Base-by-base conservation (phyloP, 164 flowering plant species). In the Kalanchoe fedtschenkoi region DNA sequence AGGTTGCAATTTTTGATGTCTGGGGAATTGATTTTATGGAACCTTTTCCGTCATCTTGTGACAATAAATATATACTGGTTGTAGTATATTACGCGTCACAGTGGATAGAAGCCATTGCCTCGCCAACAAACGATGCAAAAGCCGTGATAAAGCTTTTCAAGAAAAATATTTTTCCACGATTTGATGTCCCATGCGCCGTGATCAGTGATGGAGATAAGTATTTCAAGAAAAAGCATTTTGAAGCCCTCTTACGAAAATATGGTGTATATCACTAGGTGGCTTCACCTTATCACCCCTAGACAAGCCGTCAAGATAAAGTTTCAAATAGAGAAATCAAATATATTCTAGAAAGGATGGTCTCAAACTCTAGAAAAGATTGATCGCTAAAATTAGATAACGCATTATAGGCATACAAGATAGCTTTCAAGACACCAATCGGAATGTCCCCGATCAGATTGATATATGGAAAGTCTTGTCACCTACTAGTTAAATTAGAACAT, bases 11-110 rank as follows among this genome's bases (percentile, higher is more conserved):
- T 0, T 69, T 69, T 41, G 65, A 69, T 34, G 55, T 64, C 1
- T 69, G 68, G 68, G 62, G 72, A 0, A 44, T 63, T 19, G 56
- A 69, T 13, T 69, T 69, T 19, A 42, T 63, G 65, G 65, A 61
- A 1, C 66, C 62, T 5, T 68, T 68, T 34, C 66, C 66, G 2
- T 6, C 30, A 2, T 57, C 70, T 0, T 13, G 1, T 42, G 34
- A 38, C 7, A 42, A 37, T 24, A 5, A 10, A 15, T 68, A 55
- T 30, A 54, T 62, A 8, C 47, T 62, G 4, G 54, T 60, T 4
- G 46, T 5, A 1, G 32, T 60, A 0, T 14, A 60, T 8, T 60
- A 60, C 39, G 63, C 22, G 0, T 62, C 61, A 15, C 55, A 63
- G 37, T 57, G 65, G 61, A 35, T 57, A 8, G 70, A 61, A n/a